Conservation (phyloP, 1,139 yeast genomes). For the Blastobotrys petasosporus region DNA sequence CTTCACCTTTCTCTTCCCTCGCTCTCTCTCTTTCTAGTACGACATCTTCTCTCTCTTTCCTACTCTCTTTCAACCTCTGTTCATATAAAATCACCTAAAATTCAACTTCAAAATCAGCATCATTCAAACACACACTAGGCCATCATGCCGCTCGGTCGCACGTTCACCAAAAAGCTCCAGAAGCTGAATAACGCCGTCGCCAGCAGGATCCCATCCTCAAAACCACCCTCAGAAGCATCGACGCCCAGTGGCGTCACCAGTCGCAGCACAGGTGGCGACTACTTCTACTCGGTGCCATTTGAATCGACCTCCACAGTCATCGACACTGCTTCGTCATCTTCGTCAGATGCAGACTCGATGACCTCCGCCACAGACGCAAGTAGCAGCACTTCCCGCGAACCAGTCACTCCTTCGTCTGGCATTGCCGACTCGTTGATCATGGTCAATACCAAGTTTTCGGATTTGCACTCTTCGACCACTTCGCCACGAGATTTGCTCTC, state of each 20-base stretch:
- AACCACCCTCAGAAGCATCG: constrained; percentile 10
- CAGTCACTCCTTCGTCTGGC: constrained; percentile 12
- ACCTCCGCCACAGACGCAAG: constrained; percentile 10
- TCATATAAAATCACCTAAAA: no score
- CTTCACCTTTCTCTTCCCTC: no score
- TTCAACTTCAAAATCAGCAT: background rate
- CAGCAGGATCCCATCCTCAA: constrained; percentile 7
- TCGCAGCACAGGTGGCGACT: constrained; percentile 15
- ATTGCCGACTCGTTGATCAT: background rate
- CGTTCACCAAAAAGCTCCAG: constrained; percentile 24
- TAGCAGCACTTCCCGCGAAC: constrained; percentile 13
- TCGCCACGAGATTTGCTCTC: background rate
- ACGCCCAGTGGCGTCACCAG: constrained; percentile 7
- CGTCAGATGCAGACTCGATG: constrained; percentile 1
- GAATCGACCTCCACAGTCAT: constrained; percentile 19
- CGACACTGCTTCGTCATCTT: constrained; percentile 4
- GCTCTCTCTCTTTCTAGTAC: no score
- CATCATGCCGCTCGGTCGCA: constrained; percentile 24
- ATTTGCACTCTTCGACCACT: no score
- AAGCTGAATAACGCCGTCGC: constrained; percentile 15
- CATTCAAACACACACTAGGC: background rate
- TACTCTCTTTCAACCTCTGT: background rate
- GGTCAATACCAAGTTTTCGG: no score
- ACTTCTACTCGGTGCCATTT: constrained; percentile 26
- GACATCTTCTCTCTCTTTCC: background rate